A percentile compares a stretch with the other conserved stretches of the same genome.
phyloP scores from a whole-genome alignment of 768 basidiomycete species.

The Auricularia sp. region DNA sequence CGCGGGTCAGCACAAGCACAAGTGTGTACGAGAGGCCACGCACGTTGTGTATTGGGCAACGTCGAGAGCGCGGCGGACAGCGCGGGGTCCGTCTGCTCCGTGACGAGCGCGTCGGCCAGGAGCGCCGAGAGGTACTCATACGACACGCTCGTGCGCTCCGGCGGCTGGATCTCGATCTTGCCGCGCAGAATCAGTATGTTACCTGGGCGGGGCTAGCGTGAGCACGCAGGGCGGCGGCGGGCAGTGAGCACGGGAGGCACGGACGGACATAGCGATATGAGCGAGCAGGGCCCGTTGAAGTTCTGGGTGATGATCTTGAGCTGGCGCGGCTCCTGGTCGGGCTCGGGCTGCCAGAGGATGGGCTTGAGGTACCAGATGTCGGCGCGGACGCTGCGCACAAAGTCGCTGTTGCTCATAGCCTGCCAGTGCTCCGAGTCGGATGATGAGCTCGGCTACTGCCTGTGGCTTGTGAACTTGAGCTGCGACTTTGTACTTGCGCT shows the following conservation, averaged over 20 bases:
- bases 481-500: not conserved
- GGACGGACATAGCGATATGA: constrained; percentile 74
- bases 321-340: constrained; percentile 14
- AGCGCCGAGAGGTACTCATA: constrained; percentile 80
- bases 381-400: constrained; percentile 16
- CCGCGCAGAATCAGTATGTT: constrained; percentile 86
- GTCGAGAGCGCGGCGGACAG: constrained; percentile 64
- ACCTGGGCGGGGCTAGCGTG: constrained; percentile 32
- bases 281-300: constrained; percentile 85
- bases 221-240: not conserved
- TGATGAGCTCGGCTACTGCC: too few relatives aligned
- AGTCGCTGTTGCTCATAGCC: not conserved
- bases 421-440: not conserved
- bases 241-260: constrained; percentile 15
- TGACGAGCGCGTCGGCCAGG: constrained; percentile 73
- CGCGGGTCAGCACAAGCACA: not conserved
- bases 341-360: constrained; percentile 36
- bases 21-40: constrained; percentile 18
- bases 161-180: constrained; percentile 63
- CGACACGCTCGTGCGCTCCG: constrained; percentile 56
- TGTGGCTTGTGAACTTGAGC: not conserved
- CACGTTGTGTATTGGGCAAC: constrained; percentile 71
- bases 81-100: constrained; percentile 34
- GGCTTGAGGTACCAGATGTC: constrained; percentile 76
- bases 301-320: constrained; percentile 73